Evolutionary conservation across 352 stramenopile species (phyloP).

Genomic region (Globisporangium rhizosaccharum): DNA sequence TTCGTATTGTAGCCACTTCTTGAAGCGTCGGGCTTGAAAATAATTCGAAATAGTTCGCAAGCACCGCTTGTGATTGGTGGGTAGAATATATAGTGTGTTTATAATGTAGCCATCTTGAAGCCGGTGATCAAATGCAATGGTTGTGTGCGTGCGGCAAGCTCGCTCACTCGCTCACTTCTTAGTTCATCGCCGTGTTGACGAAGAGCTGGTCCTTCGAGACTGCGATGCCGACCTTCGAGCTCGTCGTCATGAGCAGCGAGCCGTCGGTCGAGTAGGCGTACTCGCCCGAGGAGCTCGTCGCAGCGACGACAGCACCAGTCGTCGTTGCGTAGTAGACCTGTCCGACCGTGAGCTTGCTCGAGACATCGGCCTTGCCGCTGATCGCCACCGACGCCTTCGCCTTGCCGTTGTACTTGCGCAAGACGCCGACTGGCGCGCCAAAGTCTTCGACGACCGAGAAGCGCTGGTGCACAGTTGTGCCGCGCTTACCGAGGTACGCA

Average conservation of each 20-base stretch:
- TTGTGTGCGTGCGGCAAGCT: neutral
- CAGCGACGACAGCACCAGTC: conserved; percentile 28
- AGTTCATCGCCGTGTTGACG: conserved; percentile 37
- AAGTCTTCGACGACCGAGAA: conserved; percentile 47
- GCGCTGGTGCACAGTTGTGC: conserved; percentile 24
- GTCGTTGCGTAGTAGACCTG: conserved; percentile 61
- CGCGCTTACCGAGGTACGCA: conserved; percentile 37
- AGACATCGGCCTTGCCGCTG: conserved; percentile 31
- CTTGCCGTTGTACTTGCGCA: conserved; percentile 30
- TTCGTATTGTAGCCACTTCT: neutral
- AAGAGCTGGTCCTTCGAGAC: conserved; percentile 49
- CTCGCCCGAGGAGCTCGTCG: conserved; percentile 17
- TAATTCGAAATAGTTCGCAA: too few species aligned
- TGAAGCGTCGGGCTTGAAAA: neutral
- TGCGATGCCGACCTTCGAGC: conserved; percentile 50
- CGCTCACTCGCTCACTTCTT: conserved; percentile 5
- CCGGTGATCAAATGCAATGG: neutral
- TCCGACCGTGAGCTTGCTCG: conserved; percentile 18
- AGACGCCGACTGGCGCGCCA: conserved; percentile 36
- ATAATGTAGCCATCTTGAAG: neutral
- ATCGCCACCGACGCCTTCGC: conserved; percentile 21
- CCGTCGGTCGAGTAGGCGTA: conserved; percentile 29
- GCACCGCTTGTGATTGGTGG: too few species aligned
- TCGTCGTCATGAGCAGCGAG: conserved; percentile 39
- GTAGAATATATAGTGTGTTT: too few species aligned